Percentiles rank a stretch among this genome's conserved stretches.
phyloP scores from a whole-genome alignment of 2,329 filamentous ascomycete species.

The Colletotrichum sansevieriae region DNA sequence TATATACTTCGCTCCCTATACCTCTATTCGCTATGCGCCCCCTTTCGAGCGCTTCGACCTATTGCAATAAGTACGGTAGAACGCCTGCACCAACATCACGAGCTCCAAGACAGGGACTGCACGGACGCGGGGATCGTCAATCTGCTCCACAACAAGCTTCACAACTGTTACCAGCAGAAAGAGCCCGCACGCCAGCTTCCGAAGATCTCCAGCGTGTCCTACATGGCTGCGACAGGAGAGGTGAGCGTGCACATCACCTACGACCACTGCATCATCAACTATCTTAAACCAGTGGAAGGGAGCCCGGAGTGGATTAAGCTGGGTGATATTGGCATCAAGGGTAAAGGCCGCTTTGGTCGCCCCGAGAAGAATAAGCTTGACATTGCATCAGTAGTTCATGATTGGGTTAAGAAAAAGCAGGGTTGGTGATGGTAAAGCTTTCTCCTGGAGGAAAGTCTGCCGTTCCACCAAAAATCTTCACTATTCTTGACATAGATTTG shows the following conservation, averaged over 20 bases:
- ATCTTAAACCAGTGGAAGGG: slow-evolving; percentile 61
- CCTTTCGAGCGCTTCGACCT: too few species aligned
- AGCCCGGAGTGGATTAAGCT: slow-evolving; percentile 59
- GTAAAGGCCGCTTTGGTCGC: slow-evolving; percentile 65
- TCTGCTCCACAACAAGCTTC: slow-evolving; percentile 18
- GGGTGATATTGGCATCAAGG: slow-evolving; percentile 58
- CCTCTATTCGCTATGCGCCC: too few species aligned
- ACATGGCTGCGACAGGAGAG: slow-evolving; percentile 61
- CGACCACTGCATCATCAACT: slow-evolving; percentile 66
- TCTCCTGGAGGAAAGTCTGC: background rate
- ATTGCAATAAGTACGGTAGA: background rate
- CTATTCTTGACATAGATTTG: background rate
- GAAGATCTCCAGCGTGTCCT: slow-evolving; percentile 60
- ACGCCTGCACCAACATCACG: slow-evolving; percentile 14
- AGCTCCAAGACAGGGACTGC: slow-evolving; percentile 16
- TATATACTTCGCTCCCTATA: too few species aligned
- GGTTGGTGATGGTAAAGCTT: slow-evolving; percentile 21
- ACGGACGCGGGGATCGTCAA: slow-evolving; percentile 20
- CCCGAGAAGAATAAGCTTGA: slow-evolving; percentile 58
- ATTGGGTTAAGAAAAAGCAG: slow-evolving; percentile 51
- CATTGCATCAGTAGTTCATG: slow-evolving; percentile 50
- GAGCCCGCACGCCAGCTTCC: slow-evolving; percentile 53
- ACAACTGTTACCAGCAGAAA: slow-evolving; percentile 48
- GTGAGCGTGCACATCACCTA: slow-evolving; percentile 65
- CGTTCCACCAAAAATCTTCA: background rate